Evolutionary conservation across 345 rosid species (phyloP).

Genomic region (Populus pruinosa): DNA sequence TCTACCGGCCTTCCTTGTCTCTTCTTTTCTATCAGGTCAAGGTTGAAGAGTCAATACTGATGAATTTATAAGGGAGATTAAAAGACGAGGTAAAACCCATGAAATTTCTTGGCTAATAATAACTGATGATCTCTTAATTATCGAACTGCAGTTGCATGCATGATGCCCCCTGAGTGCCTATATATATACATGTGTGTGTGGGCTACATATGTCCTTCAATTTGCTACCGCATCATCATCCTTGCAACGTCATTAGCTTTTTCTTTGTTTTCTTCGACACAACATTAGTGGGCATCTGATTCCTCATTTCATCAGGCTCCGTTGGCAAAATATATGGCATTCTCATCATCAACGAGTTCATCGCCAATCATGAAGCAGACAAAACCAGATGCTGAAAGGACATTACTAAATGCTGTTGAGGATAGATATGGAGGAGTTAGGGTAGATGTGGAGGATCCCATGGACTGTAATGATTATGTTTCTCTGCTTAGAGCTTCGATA

Average conservation of each 20-base stretch:
- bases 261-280: neutral
- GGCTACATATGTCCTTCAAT: neutral
- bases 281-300: neutral
- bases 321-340: neutral
- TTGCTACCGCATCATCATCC: neutral
- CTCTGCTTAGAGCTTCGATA: constrained; percentile 50
- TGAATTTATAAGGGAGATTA: too few relatives aligned
- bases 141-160: too few relatives aligned
- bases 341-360: constrained; percentile 15
- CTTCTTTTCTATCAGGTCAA: too few relatives aligned
- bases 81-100: too few relatives aligned
- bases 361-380: constrained; percentile 13
- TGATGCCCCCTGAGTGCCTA: too few relatives aligned
- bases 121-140: too few relatives aligned
- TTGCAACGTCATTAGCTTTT: too few relatives aligned
- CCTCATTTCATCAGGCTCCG: neutral
- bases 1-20: too few relatives aligned
- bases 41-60: too few relatives aligned
- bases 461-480: constrained; percentile 39
- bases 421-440: constrained; percentile 50
- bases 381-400: constrained; percentile 3
- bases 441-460: constrained; percentile 40
- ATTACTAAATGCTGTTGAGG: constrained; percentile 35
- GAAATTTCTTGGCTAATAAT: too few relatives aligned
- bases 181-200: neutral